Base-by-base conservation (phyloP, 2,329 filamentous ascomycete species). In the Aschersonia sp. region DNA sequence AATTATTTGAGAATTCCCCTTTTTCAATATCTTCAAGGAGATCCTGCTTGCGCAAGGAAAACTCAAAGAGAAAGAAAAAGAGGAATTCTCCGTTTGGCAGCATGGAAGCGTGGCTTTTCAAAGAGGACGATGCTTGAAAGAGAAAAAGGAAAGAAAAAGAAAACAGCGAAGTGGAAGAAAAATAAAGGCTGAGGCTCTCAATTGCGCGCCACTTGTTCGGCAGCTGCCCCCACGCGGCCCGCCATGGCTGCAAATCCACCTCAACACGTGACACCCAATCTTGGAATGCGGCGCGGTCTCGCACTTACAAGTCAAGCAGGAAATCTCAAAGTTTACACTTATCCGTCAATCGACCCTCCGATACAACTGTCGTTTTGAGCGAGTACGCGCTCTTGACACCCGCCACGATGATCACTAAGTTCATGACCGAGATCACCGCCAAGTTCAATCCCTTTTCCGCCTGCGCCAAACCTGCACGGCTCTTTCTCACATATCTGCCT, bases 401-500 rank as follows among this genome's bases (percentile, higher is more conserved):
- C 7, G n/a, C 40, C 11, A 72, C 63, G 46, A 92, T 92, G 87
- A 86, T 92, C 51, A 90, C 85, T 50, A 81, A 82, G 62, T 92
- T 87, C 71, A 77, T 94, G 64, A 90, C 88, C 63, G 79, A 87
- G 63, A 81, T 97, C 58, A 80, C 76, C 58, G 83, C 87, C 54
- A 80, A 79, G 63, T 95, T 97, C 79, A 95, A 94, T 68, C 90
- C 92, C 40, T 97, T 97, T 76, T 84, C 81, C 31, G 68, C 76
- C 30, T 74, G 76, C 62, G 81, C 87, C 52, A 88, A 87, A 61
- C 83, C 89, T 30, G 89, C 87, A 40, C 83, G 92, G 42, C 74
- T 94, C 46, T 92, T 97, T 66, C 85, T 97, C 55, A 83, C 86
- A 32, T 75, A 84, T 53, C 79, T 98, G 32, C 87, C 90, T 8